Percentiles rank a stretch among this genome's conserved stretches.
Conservation (phyloP, 1,139 yeast genomes). For the Tardiomyces digboiensis region DNA sequence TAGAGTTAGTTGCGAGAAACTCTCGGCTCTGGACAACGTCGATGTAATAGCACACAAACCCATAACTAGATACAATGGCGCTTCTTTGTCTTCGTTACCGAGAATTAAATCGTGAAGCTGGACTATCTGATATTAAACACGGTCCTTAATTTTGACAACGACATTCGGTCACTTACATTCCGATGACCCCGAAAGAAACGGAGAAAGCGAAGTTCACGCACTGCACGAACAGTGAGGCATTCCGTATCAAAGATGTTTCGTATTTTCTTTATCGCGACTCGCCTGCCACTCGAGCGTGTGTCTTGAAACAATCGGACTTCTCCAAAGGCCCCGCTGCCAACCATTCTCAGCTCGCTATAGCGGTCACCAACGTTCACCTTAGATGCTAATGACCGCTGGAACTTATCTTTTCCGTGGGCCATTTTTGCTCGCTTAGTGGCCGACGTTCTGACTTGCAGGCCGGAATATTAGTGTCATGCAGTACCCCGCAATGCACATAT, state of each 20-base stretch:
- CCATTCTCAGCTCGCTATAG: conserved; percentile 46
- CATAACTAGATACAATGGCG: conserved; percentile 78
- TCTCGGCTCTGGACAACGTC: too few species aligned
- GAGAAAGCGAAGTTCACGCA: conserved; percentile 72
- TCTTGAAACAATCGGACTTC: conserved; percentile 74
- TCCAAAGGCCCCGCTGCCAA: conserved; percentile 90
- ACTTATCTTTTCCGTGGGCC: too few species aligned
- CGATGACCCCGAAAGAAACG: conserved; percentile 74
- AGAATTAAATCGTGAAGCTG: conserved; percentile 66
- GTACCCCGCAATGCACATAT: too few species aligned
- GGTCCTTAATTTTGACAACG: not conserved
- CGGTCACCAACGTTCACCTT: conserved; percentile 53
- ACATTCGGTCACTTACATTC: conserved; percentile 15
- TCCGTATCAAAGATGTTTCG: conserved; percentile 56
- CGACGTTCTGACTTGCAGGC: too few species aligned
- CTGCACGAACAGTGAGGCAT: conserved; percentile 60
- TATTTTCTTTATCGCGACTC: conserved; percentile 71
- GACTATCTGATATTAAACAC: conserved; percentile 34
- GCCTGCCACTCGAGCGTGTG: conserved; percentile 16
- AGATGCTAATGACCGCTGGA: too few species aligned
- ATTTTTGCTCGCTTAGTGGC: too few species aligned
- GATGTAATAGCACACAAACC: conserved; percentile 3
- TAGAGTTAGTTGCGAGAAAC: conserved; percentile 2
- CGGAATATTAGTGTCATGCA: too few species aligned
- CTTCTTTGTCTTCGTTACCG: conserved; percentile 54